These are phyloP conservation scores for Pythium volutum DNA, from an alignment of 352 stramenopile species.

Conservation along the genomic window DNA sequence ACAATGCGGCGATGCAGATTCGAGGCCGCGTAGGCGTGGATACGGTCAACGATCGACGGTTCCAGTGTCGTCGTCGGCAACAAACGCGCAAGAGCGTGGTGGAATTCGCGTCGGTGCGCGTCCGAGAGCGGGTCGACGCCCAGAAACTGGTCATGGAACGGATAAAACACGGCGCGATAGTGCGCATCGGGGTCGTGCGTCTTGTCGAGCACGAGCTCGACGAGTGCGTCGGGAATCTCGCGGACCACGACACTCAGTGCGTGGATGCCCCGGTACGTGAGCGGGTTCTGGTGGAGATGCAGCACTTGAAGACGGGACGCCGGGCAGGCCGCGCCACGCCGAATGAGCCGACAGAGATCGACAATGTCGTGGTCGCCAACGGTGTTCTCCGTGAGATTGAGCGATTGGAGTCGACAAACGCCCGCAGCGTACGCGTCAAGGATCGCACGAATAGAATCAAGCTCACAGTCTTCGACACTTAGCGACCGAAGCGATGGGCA, in stretches of 20 bases:
- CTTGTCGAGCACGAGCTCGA: slow-evolving; percentile 29
- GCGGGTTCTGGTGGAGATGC: slow-evolving; percentile 39
- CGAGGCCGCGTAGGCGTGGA: slow-evolving; percentile 29
- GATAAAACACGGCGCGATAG: slow-evolving; percentile 23
- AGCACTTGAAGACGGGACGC: slow-evolving; percentile 27
- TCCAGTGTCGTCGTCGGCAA: slow-evolving; percentile 25
- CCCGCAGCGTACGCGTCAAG: slow-evolving; percentile 22
- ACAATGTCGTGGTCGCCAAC: slow-evolving; percentile 29
- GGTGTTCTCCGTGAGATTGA: slow-evolving; percentile 41
- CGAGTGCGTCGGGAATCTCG: slow-evolving; percentile 26
- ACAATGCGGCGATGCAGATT: slow-evolving; percentile 27
- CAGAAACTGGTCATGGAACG: slow-evolving; percentile 29
- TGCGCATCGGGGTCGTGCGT: slow-evolving; percentile 21
- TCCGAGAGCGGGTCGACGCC: slow-evolving; percentile 19
- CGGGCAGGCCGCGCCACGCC: slow-evolving; percentile 1
- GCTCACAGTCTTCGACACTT: slow-evolving; percentile 39
- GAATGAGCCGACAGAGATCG: slow-evolving; percentile 28
- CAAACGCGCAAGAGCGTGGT: slow-evolving; percentile 12
- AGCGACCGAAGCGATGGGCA: slow-evolving; percentile 36
- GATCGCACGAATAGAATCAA: slow-evolving; percentile 32
- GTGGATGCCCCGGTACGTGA: slow-evolving; percentile 20
- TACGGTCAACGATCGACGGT: slow-evolving; percentile 27
- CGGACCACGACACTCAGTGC: slow-evolving; percentile 16
- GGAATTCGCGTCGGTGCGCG: slow-evolving; percentile 27
- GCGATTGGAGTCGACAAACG: slow-evolving; percentile 25